Evolutionary conservation across 2,329 filamentous ascomycete genomes (phyloP), one percentile per base, ranked within the genome.

Genomic region (Didymella pinodella): DNA sequence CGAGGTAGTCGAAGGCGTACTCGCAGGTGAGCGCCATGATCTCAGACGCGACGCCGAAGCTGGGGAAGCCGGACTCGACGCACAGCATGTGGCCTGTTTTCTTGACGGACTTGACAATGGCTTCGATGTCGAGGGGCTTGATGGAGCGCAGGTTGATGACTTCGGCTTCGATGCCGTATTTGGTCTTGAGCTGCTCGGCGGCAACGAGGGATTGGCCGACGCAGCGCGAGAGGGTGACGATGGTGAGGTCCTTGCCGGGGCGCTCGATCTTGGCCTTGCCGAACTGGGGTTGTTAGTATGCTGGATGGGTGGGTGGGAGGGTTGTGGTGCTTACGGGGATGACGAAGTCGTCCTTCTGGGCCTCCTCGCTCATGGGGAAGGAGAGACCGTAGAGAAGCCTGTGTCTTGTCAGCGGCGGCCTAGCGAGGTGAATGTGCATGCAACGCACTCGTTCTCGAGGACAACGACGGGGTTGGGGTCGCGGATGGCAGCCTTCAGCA

Each of bases 251-350:
- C 83, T 94, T 97, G 80, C 95, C 95, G 62, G 88, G 84, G 74
- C 95, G 93, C 85, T 99, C 95, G 76, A 99, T 91, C 88, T 99
- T 99, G 81, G 95, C 95, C 86, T 99, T 99, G 79, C 95, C 95
- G 78, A 99, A 93, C 82, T 82, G 54, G 18, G 12, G 41, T 16
- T 29, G 57, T 72, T 54, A 70, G 67, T 46, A 3, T 31, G 48
- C 10, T 41, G 46, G 2, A 22, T 12, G 18, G 6, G 4, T 44
- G n/a, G 29, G 16, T 18, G 10, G 32, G 1, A 25, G 12, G 34
- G 12, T 16, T 11, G 48, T 47, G 36, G 16, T 3, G 28, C 79
- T 62, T 79, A 83, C 81, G 68, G 95, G 95, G 71, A 99, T 81
- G 71, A 99, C 94, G 73, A 98, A 99, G 82, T 99, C 95, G 78